Conservation (phyloP, 345 rosid genomes). For the Camelina sativa region DNA sequence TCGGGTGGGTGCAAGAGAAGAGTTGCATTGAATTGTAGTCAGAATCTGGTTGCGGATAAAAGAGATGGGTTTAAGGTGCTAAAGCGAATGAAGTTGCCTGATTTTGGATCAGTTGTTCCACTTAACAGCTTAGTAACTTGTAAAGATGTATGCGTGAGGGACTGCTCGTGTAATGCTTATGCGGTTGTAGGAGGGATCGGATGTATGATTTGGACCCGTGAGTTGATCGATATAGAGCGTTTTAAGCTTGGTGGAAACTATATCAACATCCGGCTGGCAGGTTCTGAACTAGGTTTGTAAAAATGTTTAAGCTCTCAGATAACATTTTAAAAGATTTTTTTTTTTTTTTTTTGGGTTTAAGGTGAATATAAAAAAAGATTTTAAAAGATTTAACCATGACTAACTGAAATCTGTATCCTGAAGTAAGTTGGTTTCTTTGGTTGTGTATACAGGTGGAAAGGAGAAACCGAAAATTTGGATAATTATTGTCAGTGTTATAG, state of each 20-base stretch:
- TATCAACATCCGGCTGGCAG: constrained; percentile 51
- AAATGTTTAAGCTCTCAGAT: neutral
- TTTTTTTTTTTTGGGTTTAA: too few species aligned
- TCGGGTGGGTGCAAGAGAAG: constrained; percentile 51
- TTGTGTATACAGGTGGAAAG: constrained; percentile 40
- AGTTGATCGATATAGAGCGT: constrained; percentile 47
- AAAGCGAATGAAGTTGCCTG: constrained; percentile 58
- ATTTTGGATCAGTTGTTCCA: constrained; percentile 49
- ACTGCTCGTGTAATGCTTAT: constrained; percentile 66
- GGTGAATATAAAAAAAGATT: too few species aligned
- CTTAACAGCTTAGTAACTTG: constrained; percentile 56
- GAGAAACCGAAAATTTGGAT: constrained; percentile 44
- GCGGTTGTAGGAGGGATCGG: constrained; percentile 33
- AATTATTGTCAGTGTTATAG: constrained; percentile 22
- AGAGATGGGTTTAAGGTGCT: constrained; percentile 53
- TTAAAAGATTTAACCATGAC: constrained; percentile 7
- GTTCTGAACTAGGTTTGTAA: constrained; percentile 53
- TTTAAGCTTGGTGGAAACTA: constrained; percentile 35
- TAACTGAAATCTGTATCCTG: neutral
- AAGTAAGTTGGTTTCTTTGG: neutral
- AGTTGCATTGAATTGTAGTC: constrained; percentile 46
- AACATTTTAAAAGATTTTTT: constrained; percentile 10
- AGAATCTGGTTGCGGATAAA: constrained; percentile 14
- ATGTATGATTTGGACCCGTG: constrained; percentile 66
- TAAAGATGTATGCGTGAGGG: constrained; percentile 49